Base-by-base conservation (phyloP, 768 basidiomycete genomes). In the Termitomyces sp. region DNA sequence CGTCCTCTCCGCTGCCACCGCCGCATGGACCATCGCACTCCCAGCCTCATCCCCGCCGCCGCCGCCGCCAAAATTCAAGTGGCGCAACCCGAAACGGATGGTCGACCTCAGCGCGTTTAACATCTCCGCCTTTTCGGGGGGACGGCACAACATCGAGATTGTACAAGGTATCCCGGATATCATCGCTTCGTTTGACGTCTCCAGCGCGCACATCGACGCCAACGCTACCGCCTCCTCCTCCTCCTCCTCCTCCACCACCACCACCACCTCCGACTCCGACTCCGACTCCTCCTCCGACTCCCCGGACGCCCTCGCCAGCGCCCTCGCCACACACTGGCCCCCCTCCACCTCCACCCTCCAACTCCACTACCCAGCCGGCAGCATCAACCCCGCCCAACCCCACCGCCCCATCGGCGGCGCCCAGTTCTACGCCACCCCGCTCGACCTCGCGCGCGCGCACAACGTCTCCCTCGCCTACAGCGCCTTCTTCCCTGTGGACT, bases 401-500 rank as follows among this genome's bases (percentile, higher is more conserved):
- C 87, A 76, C 47, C 71, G 76, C 18, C 88, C 88, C 2, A 71
- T 78, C 60, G 91, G 91, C 38, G 91, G 91, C 1, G 82, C 88
- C 0, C 83, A 91, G 63, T 92, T 93, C 69, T 82, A 82, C 61
- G 79, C 78, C 0, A 56, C 70, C 6, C 80, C 80, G 0, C 60
- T 81, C 28, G 67, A 81, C 28, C 67, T 89, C 16, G 52, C 72
- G 0, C 48, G 66, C 20, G 87, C 85, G 8, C 64, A 59, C 26
- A 87, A 78, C 61, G 84, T 87, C 30, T 81, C 82, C 8, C 67
- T 91, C 47, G 72, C 66, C 23, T 95, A 93, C 69, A 85, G 83
- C 68, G 84, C 92, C 10, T 93, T 86, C 71, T 93, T 96, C 67
- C 89, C 89, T 0, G 60, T 55, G 0, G 81, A 84, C 61, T 95